Evolutionary conservation across 1,284 basidiomycete genomes (phyloP).

Genomic region (Megacollybia platyphylla): DNA sequence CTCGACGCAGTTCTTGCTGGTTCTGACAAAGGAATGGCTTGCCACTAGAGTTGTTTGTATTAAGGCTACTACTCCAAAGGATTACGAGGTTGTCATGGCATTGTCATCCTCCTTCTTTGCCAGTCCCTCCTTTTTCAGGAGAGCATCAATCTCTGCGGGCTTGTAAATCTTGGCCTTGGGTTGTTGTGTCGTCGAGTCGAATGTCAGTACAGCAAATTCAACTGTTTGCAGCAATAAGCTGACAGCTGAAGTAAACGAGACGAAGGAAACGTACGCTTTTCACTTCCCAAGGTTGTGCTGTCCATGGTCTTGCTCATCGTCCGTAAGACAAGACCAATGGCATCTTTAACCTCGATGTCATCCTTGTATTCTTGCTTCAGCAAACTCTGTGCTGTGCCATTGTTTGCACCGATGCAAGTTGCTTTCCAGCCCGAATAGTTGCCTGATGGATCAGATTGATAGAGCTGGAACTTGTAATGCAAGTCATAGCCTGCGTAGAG

Average conservation of each 20-base stretch:
- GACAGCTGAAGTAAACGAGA: constrained; percentile 3
- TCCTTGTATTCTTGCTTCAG: constrained; percentile 99
- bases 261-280: constrained; percentile 62
- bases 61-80: not conserved
- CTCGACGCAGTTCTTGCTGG: constrained; percentile 40
- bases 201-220: constrained; percentile 89
- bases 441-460: constrained; percentile 96
- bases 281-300: constrained; percentile 88
- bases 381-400: constrained; percentile 86
- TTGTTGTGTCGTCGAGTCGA: constrained; percentile 66
- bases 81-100: constrained; percentile 16
- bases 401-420: constrained; percentile 95
- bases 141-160: constrained; percentile 82
- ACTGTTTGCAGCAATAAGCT: constrained; percentile 35
- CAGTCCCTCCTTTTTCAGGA: constrained; percentile 76
- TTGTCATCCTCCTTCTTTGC: constrained; percentile 79
- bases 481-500: constrained; percentile 96
- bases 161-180: constrained; percentile 90
- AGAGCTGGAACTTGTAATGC: constrained; percentile 94
- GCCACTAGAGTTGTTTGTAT: constrained; percentile 20
- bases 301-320: constrained; percentile 99
- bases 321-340: constrained; percentile 83
- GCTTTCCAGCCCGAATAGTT: constrained; percentile 99
- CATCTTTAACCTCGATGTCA: constrained; percentile 81
- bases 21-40: constrained; percentile 45